These are phyloP conservation scores for Alternaria metachromatica DNA, from an alignment of 2,329 filamentous ascomycete species.

Conservation along the genomic window DNA sequence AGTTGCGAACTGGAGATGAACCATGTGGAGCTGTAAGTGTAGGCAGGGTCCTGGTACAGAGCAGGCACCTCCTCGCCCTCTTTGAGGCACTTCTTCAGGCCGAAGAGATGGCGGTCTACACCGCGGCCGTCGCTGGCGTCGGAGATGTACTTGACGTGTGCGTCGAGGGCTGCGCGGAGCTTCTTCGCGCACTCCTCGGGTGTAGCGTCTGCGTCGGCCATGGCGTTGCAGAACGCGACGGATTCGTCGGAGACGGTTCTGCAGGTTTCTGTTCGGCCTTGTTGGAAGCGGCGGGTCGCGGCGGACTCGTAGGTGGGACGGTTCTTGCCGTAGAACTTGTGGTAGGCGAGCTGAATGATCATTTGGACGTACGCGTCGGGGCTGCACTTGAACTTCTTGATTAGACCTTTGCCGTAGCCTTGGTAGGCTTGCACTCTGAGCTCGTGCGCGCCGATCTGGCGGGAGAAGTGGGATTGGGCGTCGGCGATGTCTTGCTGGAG, in stretches of 20 bases:
- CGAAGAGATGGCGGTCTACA: slow-evolving; percentile 96
- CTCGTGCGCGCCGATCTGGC: slow-evolving; percentile 86
- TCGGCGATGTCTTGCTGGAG: slow-evolving; percentile 79
- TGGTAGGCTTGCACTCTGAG: slow-evolving; percentile 95
- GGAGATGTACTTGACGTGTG: slow-evolving; percentile 88
- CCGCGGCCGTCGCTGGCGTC: slow-evolving; percentile 91
- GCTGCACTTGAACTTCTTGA: slow-evolving; percentile 99
- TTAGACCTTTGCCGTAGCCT: slow-evolving; percentile 95
- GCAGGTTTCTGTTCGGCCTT: slow-evolving; percentile 95
- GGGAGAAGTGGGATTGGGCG: slow-evolving; percentile 78
- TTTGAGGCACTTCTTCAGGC: slow-evolving; percentile 86
- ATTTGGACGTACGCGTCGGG: slow-evolving; percentile 98
- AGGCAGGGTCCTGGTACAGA: slow-evolving; percentile 88
- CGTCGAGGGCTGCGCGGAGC: slow-evolving; percentile 80
- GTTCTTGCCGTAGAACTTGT: slow-evolving; percentile 99
- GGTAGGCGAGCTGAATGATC: slow-evolving; percentile 97
- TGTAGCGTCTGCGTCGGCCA: slow-evolving; percentile 71
- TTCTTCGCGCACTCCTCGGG: slow-evolving; percentile 72
- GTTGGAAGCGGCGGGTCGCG: slow-evolving; percentile 92
- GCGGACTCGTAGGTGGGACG: slow-evolving; percentile 97
- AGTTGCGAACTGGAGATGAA: slow-evolving; percentile 88
- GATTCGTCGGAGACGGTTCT: slow-evolving; percentile 89
- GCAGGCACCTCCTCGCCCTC: slow-evolving; percentile 81
- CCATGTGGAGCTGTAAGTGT: slow-evolving; percentile 83
- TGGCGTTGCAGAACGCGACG: slow-evolving; percentile 86